Evolutionary conservation across 192 early-diverging fungal species (phyloP).

Genomic region (Rhizoclosmatium sp.): DNA sequence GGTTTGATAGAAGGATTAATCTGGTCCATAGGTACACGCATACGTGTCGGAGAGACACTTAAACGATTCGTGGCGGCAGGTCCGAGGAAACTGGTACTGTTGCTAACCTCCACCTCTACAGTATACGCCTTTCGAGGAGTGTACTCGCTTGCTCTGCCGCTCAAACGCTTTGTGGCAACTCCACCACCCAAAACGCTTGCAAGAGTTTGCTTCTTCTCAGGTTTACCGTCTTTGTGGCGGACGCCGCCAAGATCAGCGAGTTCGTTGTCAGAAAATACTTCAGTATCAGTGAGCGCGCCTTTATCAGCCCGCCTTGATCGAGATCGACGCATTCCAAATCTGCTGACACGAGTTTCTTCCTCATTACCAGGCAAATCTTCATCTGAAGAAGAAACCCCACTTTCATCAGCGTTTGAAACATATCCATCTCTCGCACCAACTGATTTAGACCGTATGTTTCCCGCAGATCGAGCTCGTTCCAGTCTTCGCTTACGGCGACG

Average conservation of each 20-base stretch:
- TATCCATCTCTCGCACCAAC: slow-evolving; percentile 8
- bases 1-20: slow-evolving; percentile 21
- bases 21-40: neutral
- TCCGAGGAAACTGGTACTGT: neutral
- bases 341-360: neutral
- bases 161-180: neutral
- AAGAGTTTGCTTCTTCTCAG: slow-evolving; percentile 1
- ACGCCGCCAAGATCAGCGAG: slow-evolving; percentile 8
- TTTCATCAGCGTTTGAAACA: slow-evolving; percentile 5
- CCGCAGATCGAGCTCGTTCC: slow-evolving; percentile 11
- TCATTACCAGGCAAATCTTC: slow-evolving; percentile 7
- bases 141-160: neutral
- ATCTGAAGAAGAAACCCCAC: slow-evolving; percentile 7
- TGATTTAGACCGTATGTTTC: slow-evolving; percentile 17
- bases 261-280: slow-evolving; percentile 30
- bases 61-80: neutral
- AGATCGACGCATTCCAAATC: neutral
- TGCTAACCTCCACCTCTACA: neutral
- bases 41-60: neutral
- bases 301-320: neutral
- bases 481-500: slow-evolving; percentile 23
- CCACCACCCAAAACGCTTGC: neutral
- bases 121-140: neutral
- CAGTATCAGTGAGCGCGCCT: slow-evolving; percentile 16
- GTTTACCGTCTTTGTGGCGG: neutral